These are phyloP conservation scores for Lichtheimia corymbifera DNA, from an alignment of 371 early-diverging fungal species.

Conservation along the genomic window DNA sequence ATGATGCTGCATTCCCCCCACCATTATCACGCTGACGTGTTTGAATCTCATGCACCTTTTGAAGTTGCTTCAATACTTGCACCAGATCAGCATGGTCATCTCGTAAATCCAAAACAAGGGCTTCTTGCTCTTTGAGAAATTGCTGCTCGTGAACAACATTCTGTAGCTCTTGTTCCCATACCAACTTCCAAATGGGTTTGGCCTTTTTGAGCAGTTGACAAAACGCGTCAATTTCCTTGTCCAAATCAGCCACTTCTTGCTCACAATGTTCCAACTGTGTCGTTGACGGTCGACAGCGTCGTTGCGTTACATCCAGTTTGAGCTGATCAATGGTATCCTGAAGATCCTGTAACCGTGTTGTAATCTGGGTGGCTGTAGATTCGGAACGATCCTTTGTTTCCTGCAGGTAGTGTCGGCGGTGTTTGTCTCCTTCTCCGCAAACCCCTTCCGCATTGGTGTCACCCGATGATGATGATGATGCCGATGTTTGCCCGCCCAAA, in stretches of 20 bases:
- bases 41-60: constrained; percentile 7
- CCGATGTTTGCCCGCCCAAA: background rate
- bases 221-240: constrained; percentile 46
- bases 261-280: constrained; percentile 52
- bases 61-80: constrained; percentile 8
- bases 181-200: constrained; percentile 75
- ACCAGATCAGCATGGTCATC: constrained; percentile 17
- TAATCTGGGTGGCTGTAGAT: constrained; percentile 52
- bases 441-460: background rate
- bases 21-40: background rate
- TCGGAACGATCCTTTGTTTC: constrained; percentile 63
- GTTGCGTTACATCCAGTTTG: constrained; percentile 75
- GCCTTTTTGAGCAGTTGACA: constrained; percentile 50
- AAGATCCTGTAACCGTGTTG: constrained; percentile 63
- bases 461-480: constrained; percentile 23
- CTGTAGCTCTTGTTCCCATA: constrained; percentile 81
- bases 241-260: constrained; percentile 49
- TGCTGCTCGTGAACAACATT: constrained; percentile 78
- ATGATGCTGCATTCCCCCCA: background rate
- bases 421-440: constrained; percentile 10
- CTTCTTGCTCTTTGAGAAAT: constrained; percentile 76
- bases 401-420: constrained; percentile 47
- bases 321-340: constrained; percentile 76
- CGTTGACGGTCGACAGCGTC: constrained; percentile 66
- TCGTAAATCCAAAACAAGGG: constrained; percentile 57